Evolutionary conservation across 352 stramenopile species (phyloP).

Genomic region (Globisporangium alternatum): DNA sequence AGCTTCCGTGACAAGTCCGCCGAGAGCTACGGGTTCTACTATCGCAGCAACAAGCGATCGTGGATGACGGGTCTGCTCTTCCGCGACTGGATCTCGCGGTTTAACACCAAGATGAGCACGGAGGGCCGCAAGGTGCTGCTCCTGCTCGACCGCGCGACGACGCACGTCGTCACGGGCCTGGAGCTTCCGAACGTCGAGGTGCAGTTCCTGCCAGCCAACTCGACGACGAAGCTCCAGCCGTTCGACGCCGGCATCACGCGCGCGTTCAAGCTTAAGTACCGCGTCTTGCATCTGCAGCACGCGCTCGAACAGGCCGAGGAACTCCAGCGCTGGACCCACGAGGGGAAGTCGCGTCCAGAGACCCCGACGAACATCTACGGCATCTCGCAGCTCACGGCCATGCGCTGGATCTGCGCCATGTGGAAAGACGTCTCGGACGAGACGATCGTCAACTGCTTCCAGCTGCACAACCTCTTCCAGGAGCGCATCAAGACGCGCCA

Average conservation of each 20-base stretch:
- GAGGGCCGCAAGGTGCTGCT: conserved; percentile 16
- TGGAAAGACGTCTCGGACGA: conserved; percentile 2
- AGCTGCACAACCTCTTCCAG: not conserved
- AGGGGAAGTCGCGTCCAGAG: not conserved
- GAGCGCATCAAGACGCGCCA: conserved; percentile 1
- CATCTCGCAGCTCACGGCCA: conserved; percentile 16
- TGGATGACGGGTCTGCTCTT: conserved; percentile 20
- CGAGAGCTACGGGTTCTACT: conserved; percentile 16
- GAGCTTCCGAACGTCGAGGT: conserved; percentile 17
- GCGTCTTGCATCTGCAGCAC: conserved; percentile 13
- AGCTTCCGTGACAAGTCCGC: conserved; percentile 14
- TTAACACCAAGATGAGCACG: conserved; percentile 17
- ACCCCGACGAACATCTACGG: conserved; percentile 12
- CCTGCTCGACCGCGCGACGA: conserved; percentile 19
- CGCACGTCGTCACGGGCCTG: conserved; percentile 16
- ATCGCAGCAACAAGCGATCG: conserved; percentile 18
- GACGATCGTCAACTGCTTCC: conserved; percentile 3
- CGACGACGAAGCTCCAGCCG: conserved; percentile 13
- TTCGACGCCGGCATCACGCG: conserved; percentile 18
- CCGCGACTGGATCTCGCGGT: conserved; percentile 14
- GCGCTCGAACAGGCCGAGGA: conserved; percentile 16
- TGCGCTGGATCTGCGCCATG: conserved; percentile 2
- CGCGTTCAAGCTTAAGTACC: conserved; percentile 19
- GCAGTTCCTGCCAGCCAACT: conserved; percentile 5
- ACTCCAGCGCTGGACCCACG: conserved; percentile 2